Evolutionary conservation across 345 rosid species (phyloP), one percentile per base, ranked within the genome.

Genomic region (Citrus inodora): DNA sequence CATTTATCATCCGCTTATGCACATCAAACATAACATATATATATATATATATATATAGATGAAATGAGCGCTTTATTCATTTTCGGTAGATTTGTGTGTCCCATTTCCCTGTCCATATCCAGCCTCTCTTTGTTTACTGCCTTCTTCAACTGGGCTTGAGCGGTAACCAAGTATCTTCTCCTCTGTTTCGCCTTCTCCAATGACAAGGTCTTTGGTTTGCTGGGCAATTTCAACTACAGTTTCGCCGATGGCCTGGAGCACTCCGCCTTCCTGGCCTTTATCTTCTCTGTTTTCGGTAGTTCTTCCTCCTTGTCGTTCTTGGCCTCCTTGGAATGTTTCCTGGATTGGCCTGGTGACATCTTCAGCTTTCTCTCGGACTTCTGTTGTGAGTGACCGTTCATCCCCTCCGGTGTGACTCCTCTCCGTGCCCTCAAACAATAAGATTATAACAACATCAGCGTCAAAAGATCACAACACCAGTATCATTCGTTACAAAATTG

Each of bases 141-240:
- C 65, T 37, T 62, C 33, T 59, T 60, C 38, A 7, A 6, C 62
- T 9, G 51, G 73, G 66, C 51, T 27, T 8, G 75, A 35, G n/a
- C 27, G n/a, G 28, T 48, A 42, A 13, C n/a, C 76, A 0, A 38
- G 22, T 48, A 16, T 64, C 37, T 70, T 37, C 73, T 78, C 77
- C 7, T 38, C 71, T 5, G 76, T 62, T 70, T 51, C 70, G 5
- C 73, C 79, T 22, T 71, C 74, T 21, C 91, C 94, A 6, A 90
- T 82, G 2, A 88, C 87, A 0, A 87, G 25, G 27, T 90, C 87
- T 79, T 86, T 88, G 0, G 97, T 91, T 3, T 83, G 80, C 69
- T 91, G 90, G 1, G 91, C 98, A 7, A 92, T 93, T 88, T 87
- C 95, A 2, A 32, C 88, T 84, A 89, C 84, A 76, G 98, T 93